A percentile compares a stretch with the other conserved stretches of the same genome.
phyloP scores from a whole-genome alignment of 2,329 filamentous ascomycete species.

The Fusarium brachygibbosum region DNA sequence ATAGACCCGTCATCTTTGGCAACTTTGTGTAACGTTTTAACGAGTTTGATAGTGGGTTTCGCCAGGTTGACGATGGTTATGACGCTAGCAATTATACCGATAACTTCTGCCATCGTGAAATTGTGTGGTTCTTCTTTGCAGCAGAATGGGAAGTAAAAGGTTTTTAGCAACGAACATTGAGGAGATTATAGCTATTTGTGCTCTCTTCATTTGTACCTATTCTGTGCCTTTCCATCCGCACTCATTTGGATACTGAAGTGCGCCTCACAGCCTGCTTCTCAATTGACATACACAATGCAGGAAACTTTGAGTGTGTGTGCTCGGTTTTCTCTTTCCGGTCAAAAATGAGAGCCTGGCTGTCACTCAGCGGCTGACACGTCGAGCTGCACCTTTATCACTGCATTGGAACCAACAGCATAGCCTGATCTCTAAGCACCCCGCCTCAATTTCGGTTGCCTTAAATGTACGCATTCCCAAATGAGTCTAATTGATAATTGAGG shows the following conservation, averaged over 20 bases:
- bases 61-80: background rate
- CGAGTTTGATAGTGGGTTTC: background rate
- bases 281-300: background rate
- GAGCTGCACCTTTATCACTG: slow-evolving; percentile 6
- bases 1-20: background rate
- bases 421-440: slow-evolving; percentile 5
- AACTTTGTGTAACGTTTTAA: background rate
- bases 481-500: accelerated
- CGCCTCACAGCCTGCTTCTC: slow-evolving; percentile 1
- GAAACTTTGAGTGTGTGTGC: background rate
- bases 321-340: background rate
- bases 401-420: slow-evolving; percentile 16
- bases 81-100: background rate
- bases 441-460: slow-evolving; percentile 12
- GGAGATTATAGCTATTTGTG: background rate
- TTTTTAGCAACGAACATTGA: background rate
- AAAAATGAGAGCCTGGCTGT: background rate
- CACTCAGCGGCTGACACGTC: slow-evolving; percentile 20
- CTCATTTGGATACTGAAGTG: background rate
- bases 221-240: background rate
- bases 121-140: background rate
- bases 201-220: too few species aligned
- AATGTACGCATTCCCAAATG: accelerated
- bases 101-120: slow-evolving; percentile 1
- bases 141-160: background rate